Percentiles rank a stretch among this genome's conserved stretches.
phyloP scores from a whole-genome alignment of 352 stramenopile genomes.

The Phytopythium vexans region DNA sequence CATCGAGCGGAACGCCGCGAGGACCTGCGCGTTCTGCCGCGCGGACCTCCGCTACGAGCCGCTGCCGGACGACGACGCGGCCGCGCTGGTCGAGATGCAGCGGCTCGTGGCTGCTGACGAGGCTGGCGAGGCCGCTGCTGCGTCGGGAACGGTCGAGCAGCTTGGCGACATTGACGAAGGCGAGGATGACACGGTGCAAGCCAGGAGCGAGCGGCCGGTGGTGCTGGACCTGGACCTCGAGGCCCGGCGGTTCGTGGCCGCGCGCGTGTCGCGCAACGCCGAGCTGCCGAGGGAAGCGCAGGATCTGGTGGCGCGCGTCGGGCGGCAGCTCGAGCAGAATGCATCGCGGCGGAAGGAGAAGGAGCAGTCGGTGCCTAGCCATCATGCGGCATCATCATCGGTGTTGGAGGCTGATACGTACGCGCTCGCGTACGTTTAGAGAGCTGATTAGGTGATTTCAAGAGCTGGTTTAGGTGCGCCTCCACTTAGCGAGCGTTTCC shows the following conservation, averaged over 20 bases:
- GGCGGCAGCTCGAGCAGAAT: conserved; percentile 38
- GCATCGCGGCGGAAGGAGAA: conserved; percentile 3
- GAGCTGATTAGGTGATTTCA: too few species aligned
- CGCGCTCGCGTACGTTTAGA: conserved; percentile 47
- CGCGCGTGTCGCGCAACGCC: conserved; percentile 40
- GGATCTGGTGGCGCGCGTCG: conserved; percentile 43
- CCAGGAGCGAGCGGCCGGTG: conserved; percentile 18
- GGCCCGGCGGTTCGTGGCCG: conserved; percentile 34
- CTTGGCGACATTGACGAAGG: conserved; percentile 5
- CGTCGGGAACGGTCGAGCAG: not conserved
- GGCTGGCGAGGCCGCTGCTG: conserved; percentile 5
- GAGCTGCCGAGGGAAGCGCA: conserved; percentile 50
- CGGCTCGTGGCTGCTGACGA: not conserved
- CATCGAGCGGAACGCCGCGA: conserved; percentile 61
- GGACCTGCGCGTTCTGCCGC: conserved; percentile 54
- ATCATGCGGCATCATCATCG: conserved; percentile 7
- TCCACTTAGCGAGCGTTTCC: too few species aligned
- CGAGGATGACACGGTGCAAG: conserved; percentile 20
- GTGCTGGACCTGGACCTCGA: conserved; percentile 49
- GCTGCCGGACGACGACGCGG: conserved; percentile 31
- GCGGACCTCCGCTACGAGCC: conserved; percentile 55
- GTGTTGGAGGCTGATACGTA: conserved; percentile 48
- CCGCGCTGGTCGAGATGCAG: conserved; percentile 2
- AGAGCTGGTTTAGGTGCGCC: too few species aligned
- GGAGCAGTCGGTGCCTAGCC: conserved; percentile 1